Conservation (phyloP, 805 yeast species). For the Blastobotrys peoriensis region DNA sequence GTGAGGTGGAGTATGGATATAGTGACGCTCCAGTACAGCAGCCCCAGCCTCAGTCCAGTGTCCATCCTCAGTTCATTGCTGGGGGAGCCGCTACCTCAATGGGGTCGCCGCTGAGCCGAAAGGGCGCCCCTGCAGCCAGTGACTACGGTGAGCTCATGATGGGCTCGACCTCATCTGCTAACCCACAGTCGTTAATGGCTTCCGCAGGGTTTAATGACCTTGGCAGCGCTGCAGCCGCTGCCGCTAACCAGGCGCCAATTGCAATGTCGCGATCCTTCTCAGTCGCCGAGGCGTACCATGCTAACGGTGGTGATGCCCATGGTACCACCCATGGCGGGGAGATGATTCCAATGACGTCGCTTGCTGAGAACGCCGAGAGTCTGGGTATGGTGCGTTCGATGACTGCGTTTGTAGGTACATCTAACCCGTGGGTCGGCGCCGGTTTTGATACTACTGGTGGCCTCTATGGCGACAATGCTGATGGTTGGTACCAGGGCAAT, state of each 20-base stretch:
- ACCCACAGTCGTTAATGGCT: background rate
- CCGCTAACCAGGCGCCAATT: slow-evolving; percentile 5
- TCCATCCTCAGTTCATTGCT: background rate
- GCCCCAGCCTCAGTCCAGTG: background rate
- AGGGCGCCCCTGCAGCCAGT: background rate
- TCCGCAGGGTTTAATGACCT: background rate
- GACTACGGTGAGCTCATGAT: background rate
- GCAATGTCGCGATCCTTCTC: slow-evolving; percentile 19
- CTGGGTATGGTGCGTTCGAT: slow-evolving; percentile 21
- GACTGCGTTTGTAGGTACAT: slow-evolving; percentile 19
- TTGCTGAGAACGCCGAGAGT: slow-evolving; percentile 8
- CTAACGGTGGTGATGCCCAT: slow-evolving; percentile 3
- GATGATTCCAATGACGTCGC: background rate
- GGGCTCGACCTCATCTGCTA: background rate
- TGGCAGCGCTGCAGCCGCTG: too few species aligned
- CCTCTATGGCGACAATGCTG: background rate
- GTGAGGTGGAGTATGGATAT: background rate
- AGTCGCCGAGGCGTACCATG: slow-evolving; percentile 14
- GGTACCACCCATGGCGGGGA: background rate
- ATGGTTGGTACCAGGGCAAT: slow-evolving; percentile 1
- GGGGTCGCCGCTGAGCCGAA: background rate
- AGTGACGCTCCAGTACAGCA: background rate
- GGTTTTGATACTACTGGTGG: background rate
- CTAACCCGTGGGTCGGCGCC: slow-evolving; percentile 1
- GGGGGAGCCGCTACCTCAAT: background rate